A percentile compares a stretch with the other conserved stretches of the same genome.
Conservation (phyloP, 495 filamentous ascomycete genomes). For the Penicillium egyptiacum region DNA sequence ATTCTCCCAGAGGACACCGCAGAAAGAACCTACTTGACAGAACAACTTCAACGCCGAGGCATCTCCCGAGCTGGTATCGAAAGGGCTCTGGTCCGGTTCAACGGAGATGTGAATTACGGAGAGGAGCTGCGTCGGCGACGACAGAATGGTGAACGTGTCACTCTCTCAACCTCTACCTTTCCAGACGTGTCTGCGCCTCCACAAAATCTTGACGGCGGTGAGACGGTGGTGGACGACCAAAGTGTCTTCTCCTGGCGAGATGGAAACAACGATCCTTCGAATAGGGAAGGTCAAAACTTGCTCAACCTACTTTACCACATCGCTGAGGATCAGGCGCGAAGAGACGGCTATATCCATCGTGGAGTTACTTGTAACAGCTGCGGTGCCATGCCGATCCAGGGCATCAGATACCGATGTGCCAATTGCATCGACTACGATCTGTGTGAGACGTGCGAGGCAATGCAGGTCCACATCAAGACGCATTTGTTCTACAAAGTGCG, state of each 20-base stretch:
- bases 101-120: conserved; percentile 45
- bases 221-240: conserved; percentile 60
- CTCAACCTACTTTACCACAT: conserved; percentile 73
- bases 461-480: conserved; percentile 82
- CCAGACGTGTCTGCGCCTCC: conserved; percentile 50
- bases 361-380: conserved; percentile 93
- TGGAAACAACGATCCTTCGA: conserved; percentile 51
- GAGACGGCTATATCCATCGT: conserved; percentile 88
- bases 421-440: conserved; percentile 93
- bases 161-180: conserved; percentile 43
- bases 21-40: conserved; percentile 41
- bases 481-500: conserved; percentile 95
- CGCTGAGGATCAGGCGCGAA: conserved; percentile 76
- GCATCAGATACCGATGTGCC: conserved; percentile 85
- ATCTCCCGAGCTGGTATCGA: conserved; percentile 46
- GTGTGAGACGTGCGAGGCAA: conserved; percentile 84
- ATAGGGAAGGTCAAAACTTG: conserved; percentile 69
- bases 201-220: conserved; percentile 49
- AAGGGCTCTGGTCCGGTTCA: conserved; percentile 42
- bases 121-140: conserved; percentile 46
- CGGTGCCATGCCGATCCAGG: conserved; percentile 79
- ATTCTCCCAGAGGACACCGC: conserved; percentile 31
- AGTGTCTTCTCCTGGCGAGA: conserved; percentile 58
- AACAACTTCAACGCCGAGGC: conserved; percentile 44
- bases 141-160: conserved; percentile 45